These are phyloP conservation scores for Apiosordaria backusii DNA, from an alignment of 495 filamentous ascomycete genomes.

Conservation along the genomic window DNA sequence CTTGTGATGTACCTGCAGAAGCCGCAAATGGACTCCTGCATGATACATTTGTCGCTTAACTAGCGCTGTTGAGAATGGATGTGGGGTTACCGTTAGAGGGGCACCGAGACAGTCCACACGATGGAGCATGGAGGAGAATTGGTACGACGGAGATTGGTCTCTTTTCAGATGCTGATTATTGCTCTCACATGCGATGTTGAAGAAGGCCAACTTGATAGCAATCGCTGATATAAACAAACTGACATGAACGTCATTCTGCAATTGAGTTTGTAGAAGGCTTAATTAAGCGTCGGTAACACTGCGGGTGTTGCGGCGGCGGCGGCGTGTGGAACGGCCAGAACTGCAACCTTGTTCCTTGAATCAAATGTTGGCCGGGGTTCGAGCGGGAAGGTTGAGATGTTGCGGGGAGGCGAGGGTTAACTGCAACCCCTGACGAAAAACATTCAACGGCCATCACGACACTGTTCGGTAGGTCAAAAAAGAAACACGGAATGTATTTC, in stretches of 20 bases:
- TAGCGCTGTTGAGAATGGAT: conserved; percentile 1
- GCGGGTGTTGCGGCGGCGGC: background rate
- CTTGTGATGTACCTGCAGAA: conserved; percentile 8
- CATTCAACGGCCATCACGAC: background rate
- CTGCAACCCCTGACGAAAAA: background rate
- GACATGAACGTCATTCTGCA: background rate
- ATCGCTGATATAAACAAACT: background rate
- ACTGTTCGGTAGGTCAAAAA: too few species aligned
- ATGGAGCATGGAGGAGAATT: background rate
- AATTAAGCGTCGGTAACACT: conserved; percentile 7
- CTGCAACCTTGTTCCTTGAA: conserved; percentile 28
- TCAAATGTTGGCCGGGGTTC: conserved; percentile 4
- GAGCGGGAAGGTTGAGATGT: background rate
- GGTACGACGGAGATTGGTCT: background rate
- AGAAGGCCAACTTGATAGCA: background rate
- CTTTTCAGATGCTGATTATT: background rate
- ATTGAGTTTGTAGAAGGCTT: background rate
- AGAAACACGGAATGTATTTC: too few species aligned
- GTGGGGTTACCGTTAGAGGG: conserved; percentile 4
- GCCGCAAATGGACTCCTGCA: conserved; percentile 3
- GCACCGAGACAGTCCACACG: background rate
- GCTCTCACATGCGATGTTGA: background rate
- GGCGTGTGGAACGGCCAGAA: conserved; percentile 8
- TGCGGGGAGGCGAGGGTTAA: background rate
- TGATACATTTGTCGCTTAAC: conserved; percentile 2